Evolutionary conservation across 169 alveolate genomes (phyloP), one percentile per base, ranked within the genome.

Genomic region (Eimeria acervulina): DNA sequence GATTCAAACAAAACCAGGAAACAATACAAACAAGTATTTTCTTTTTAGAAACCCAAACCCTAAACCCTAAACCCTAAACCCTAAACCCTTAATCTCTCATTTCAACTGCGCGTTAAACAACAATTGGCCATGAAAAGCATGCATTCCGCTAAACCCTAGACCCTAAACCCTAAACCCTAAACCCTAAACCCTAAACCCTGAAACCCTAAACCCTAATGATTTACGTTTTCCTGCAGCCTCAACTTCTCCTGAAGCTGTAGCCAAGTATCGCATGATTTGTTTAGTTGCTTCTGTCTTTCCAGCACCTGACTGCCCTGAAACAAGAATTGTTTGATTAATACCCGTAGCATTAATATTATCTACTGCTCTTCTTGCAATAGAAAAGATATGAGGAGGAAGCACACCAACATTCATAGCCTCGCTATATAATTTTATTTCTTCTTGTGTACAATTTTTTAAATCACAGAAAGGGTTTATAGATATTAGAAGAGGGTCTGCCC

Each of bases 231-330:
- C 90, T 6, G 13, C 31, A 7, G 90, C 68, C 28, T 81, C 90
- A 36, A 81, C 33, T 76, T 76, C 52, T 33, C 89, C 89, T 10
- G 55, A 26, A 2, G 89, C 76, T 6, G 52, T 7, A n/a, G 97
- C 97, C 28, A 95, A 47, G 68, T 40, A 97, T 63, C 68, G 40
- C 96, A 74, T 88, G 76, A 52, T 89, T 74, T 80, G 97, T 93
- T 94, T 97, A 55, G 99, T 99, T 74, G 99, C 99, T 97, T 99
- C 99, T 23, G 99, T 99, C 95, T 99, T 99, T 31, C 99, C 99
- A 61, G 99, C 99, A 68, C 99, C 99, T 12, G 99, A 98, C 97
- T 99, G 99, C 19, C 99, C 99, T 40, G 99, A 98, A 72, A 99
- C 99, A 81, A 99, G 98, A 42, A 99, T 98, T 40, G 99, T 98